Conservation (phyloP, 164 flowering plant species). For the Protea cynaroides region DNA sequence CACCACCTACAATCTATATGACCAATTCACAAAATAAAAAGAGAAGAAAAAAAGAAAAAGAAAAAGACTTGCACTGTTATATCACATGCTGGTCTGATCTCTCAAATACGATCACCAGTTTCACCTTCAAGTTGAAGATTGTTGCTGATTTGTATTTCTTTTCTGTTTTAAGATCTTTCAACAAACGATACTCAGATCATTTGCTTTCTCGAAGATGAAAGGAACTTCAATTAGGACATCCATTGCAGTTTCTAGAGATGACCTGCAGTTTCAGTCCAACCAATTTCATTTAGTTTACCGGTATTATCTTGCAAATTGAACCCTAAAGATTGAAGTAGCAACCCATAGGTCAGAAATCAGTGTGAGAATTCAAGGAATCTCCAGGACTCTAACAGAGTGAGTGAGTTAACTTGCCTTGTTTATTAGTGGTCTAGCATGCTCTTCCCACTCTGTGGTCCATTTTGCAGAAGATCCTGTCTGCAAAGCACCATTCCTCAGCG, state of each 20-base stretch:
- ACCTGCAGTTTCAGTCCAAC: constrained; percentile 6
- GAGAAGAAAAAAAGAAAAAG: too few species aligned
- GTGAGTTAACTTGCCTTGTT: constrained; percentile 39
- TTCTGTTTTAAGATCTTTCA: too few species aligned
- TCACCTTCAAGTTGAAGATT: too few species aligned
- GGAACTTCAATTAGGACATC: neutral
- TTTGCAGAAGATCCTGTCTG: constrained; percentile 52
- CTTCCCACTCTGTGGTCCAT: constrained; percentile 90
- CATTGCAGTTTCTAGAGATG: constrained; percentile 3
- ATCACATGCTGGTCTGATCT: too few species aligned
- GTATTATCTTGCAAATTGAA: neutral
- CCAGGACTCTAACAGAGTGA: too few species aligned
- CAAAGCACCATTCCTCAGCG: constrained; percentile 48
- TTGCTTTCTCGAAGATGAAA: too few species aligned
- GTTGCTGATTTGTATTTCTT: too few species aligned
- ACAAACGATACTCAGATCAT: too few species aligned
- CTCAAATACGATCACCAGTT: too few species aligned
- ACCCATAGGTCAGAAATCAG: neutral
- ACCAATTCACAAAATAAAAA: too few species aligned
- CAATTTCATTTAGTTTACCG: neutral
- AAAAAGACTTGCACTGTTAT: too few species aligned
- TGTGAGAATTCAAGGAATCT: neutral
- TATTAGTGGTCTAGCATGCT: constrained; percentile 78
- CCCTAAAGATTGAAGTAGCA: neutral
- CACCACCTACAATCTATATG: too few species aligned